These are phyloP conservation scores for Aspergillus affinis DNA, from an alignment of 495 filamentous ascomycete genomes.

Conservation along the genomic window DNA sequence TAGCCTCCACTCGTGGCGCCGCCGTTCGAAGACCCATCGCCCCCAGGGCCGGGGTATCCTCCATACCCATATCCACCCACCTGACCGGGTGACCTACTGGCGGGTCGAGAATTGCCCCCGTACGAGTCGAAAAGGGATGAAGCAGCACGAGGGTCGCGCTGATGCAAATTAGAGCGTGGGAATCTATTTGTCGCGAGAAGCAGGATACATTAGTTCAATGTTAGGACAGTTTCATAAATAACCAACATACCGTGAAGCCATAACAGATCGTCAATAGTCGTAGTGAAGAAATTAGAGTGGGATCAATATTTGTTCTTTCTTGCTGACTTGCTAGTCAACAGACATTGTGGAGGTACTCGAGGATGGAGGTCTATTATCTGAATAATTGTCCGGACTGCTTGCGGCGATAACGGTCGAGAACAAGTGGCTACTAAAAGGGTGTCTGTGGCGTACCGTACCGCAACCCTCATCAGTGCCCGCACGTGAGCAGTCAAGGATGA, in stretches of 20 bases:
- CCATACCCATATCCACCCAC: constrained; percentile 52
- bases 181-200: constrained; percentile 43
- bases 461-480: not conserved
- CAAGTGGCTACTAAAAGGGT: not conserved
- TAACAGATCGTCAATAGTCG: constrained; percentile 12
- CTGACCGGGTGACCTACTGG: constrained; percentile 52
- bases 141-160: constrained; percentile 80
- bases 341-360: not conserved
- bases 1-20: constrained; percentile 37
- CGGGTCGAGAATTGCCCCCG: constrained; percentile 56
- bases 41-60: constrained; percentile 55
- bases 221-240: not conserved
- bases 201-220: not conserved
- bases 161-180: constrained; percentile 41
- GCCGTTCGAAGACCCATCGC: constrained; percentile 37
- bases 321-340: constrained; percentile 1
- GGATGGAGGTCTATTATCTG: not conserved
- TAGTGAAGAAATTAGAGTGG: not conserved
- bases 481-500: not conserved
- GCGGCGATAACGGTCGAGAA: not conserved
- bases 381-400: not conserved
- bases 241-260: constrained; percentile 32
- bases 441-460: not conserved
- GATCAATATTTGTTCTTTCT: not conserved
- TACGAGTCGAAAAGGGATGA: constrained; percentile 87